Conservation (phyloP, 75 land plant genomes). For the Selaginella moellendorffii region DNA sequence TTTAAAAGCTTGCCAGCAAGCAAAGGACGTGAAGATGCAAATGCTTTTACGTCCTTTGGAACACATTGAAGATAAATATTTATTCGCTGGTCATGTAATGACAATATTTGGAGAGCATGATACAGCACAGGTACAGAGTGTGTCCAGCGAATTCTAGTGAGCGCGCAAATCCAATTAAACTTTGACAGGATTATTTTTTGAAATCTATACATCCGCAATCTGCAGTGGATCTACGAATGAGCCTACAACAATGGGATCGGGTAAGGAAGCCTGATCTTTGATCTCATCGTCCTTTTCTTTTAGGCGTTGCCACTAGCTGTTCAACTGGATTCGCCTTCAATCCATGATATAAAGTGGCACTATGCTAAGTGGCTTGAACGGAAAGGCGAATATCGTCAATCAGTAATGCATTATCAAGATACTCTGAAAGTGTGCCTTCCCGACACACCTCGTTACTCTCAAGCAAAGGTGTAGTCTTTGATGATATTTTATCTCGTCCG, state of each 20-base stretch:
- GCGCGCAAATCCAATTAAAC: too few relatives aligned
- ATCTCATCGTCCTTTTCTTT: too few relatives aligned
- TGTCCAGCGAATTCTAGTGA: too few relatives aligned
- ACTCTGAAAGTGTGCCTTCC: conserved; percentile 6
- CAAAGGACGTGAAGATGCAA: conserved; percentile 13
- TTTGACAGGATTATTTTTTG: conserved; percentile 14
- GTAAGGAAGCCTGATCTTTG: neutral
- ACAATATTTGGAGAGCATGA: conserved; percentile 14
- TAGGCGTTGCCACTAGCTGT: conserved; percentile 16
- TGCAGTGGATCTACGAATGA: conserved; percentile 11
- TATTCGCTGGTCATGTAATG: conserved; percentile 18
- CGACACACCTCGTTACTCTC: neutral
- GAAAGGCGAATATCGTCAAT: conserved; percentile 16
- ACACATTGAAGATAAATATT: conserved; percentile 11
- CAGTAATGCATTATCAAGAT: conserved; percentile 17
- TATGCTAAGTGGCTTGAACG: conserved; percentile 18
- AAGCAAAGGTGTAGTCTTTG: conserved; percentile 13
- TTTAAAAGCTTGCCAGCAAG: conserved; percentile 22
- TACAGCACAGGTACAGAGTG: conserved; percentile 18
- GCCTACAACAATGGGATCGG: conserved; percentile 21
- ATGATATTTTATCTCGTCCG: too few relatives aligned
- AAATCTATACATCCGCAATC: conserved; percentile 16
- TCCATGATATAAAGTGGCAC: conserved; percentile 3
- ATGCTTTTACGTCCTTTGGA: conserved; percentile 12
- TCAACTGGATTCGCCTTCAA: conserved; percentile 2